Percentiles rank a stretch among this genome's conserved stretches.
These are phyloP conservation scores for Artemisia tridentata DNA, from an alignment of 129 eudicot species.

Conservation along the genomic window DNA sequence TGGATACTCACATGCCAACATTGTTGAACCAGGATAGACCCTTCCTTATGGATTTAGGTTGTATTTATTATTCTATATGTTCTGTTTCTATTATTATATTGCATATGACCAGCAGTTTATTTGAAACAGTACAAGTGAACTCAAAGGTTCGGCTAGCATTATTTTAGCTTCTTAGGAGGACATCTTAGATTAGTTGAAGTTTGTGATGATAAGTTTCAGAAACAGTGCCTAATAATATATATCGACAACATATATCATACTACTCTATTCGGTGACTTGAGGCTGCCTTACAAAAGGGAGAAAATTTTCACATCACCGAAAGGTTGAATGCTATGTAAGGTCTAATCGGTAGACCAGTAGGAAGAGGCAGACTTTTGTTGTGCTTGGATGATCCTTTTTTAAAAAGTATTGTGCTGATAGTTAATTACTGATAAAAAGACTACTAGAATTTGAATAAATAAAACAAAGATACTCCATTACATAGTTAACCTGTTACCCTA, in stretches of 20 bases:
- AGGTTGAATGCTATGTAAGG: background rate
- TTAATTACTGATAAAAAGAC: too few species aligned
- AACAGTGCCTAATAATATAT: background rate
- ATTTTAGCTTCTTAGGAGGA: constrained; percentile 1
- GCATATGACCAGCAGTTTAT: background rate
- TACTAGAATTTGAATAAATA: too few species aligned
- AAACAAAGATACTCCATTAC: too few species aligned
- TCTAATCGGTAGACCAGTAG: too few species aligned
- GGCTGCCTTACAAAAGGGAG: background rate
- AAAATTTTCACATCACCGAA: background rate
- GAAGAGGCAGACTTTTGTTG: too few species aligned
- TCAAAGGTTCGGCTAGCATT: background rate
- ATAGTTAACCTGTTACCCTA: background rate
- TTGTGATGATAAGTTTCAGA: background rate
- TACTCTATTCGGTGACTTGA: background rate
- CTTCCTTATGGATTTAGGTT: background rate
- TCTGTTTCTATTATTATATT: too few species aligned
- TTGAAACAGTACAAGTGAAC: background rate
- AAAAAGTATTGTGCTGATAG: too few species aligned
- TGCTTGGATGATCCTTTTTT: too few species aligned
- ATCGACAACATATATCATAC: background rate
- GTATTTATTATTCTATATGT: too few species aligned
- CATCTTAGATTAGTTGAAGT: constrained; percentile 4
- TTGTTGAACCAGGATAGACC: too few species aligned
- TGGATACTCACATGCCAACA: too few species aligned